phyloP scores from a whole-genome alignment of 768 basidiomycete genomes.

The Rubroboletus satanas region DNA sequence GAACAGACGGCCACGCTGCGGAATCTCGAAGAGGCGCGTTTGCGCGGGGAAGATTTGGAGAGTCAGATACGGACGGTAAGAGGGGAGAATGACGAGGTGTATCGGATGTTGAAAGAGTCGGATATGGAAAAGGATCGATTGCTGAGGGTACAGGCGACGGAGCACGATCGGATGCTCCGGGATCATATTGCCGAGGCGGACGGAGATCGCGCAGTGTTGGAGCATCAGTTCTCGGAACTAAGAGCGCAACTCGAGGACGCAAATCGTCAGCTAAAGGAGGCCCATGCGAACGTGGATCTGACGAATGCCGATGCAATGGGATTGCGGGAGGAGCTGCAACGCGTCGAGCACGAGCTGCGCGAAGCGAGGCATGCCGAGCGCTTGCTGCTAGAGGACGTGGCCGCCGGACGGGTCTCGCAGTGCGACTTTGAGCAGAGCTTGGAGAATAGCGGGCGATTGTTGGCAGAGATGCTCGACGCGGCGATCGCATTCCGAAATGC shows the following conservation, averaged over 20 bases:
- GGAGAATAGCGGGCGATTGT: constrained; percentile 62
- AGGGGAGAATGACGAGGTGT: constrained; percentile 63
- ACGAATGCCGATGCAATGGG: constrained; percentile 64
- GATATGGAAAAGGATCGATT: constrained; percentile 76
- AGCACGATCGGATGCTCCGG: constrained; percentile 62
- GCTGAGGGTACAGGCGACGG: constrained; percentile 66
- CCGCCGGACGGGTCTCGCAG: constrained; percentile 63
- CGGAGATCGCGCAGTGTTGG: constrained; percentile 88
- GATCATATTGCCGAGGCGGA: constrained; percentile 93
- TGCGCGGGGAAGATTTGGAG: constrained; percentile 71
- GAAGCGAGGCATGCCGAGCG: constrained; percentile 66
- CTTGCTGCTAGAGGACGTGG: constrained; percentile 69
- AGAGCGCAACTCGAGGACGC: constrained; percentile 58
- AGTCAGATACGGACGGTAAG: constrained; percentile 67
- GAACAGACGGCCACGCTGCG: constrained; percentile 72
- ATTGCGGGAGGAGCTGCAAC: constrained; percentile 68
- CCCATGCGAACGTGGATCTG: constrained; percentile 57
- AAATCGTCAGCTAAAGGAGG: constrained; percentile 60
- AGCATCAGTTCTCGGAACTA: constrained; percentile 79
- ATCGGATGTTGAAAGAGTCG: constrained; percentile 63
- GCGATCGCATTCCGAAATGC: constrained; percentile 74
- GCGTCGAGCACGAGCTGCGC: constrained; percentile 64
- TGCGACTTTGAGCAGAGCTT: constrained; percentile 63
- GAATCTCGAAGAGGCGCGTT: constrained; percentile 70
- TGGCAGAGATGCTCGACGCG: constrained; percentile 79